Conservation (phyloP, 495 filamentous ascomycete genomes). For the Penicillium riverlandense region DNA sequence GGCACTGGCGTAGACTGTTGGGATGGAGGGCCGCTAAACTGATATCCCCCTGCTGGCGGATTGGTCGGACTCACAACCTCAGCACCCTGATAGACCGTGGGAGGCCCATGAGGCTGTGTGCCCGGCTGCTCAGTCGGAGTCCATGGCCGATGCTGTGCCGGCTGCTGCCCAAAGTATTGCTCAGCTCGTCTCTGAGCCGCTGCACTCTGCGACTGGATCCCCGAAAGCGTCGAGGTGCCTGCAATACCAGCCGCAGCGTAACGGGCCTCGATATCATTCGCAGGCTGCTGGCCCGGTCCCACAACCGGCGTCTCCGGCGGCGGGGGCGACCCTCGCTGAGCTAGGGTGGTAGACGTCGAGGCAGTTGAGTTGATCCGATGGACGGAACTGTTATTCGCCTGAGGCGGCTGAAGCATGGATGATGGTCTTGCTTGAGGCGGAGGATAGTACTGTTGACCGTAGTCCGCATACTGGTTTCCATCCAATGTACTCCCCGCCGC, state of each 20-base stretch:
- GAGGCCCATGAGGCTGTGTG: constrained; percentile 82
- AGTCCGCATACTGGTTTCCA: constrained; percentile 39
- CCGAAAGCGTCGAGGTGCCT: constrained; percentile 71
- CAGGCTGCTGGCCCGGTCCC: constrained; percentile 59
- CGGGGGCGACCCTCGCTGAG: constrained; percentile 86
- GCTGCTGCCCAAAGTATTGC: constrained; percentile 58
- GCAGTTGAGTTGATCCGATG: constrained; percentile 81
- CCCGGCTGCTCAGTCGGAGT: constrained; percentile 92
- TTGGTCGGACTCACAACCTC: constrained; percentile 41
- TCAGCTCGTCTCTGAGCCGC: constrained; percentile 69
- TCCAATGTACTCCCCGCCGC: constrained; percentile 4
- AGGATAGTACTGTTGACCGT: constrained; percentile 64
- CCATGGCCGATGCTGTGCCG: constrained; percentile 68
- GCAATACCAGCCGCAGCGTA: constrained; percentile 87
- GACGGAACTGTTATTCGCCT: constrained; percentile 39
- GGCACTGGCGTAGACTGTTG: constrained; percentile 18
- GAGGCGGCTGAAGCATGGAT: constrained; percentile 32
- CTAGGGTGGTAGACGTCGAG: constrained; percentile 87
- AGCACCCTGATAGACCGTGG: constrained; percentile 84
- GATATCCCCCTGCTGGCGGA: constrained; percentile 24
- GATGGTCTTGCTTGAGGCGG: constrained; percentile 36
- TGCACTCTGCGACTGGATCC: constrained; percentile 74
- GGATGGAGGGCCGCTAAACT: constrained; percentile 17
- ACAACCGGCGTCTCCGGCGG: constrained; percentile 92
- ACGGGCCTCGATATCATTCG: constrained; percentile 77